Conservation (phyloP, 495 filamentous ascomycete species). For the Xylaria longipes region DNA sequence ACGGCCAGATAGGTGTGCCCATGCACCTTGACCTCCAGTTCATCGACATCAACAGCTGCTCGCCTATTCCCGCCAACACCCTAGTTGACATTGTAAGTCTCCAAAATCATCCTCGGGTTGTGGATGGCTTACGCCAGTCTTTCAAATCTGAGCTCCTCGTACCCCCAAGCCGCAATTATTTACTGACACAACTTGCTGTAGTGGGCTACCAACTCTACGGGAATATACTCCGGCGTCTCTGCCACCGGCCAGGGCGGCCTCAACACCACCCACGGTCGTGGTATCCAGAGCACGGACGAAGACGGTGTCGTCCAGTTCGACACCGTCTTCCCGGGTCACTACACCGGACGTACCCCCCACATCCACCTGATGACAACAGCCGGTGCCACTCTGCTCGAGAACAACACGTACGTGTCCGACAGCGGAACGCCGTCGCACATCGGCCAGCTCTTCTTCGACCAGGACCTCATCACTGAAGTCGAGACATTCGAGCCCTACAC, state of each 20-base stretch:
- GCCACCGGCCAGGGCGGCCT: constrained; percentile 44
- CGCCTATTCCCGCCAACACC: constrained; percentile 51
- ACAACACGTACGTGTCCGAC: constrained; percentile 51
- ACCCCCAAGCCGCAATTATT: not conserved
- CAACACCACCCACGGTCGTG: constrained; percentile 57
- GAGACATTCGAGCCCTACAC: constrained; percentile 46
- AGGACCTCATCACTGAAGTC: constrained; percentile 41
- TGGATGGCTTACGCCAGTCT: not conserved
- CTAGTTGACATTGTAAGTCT: constrained; percentile 60
- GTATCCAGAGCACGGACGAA: constrained; percentile 53
- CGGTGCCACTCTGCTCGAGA: constrained; percentile 40
- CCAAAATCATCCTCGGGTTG: not conserved
- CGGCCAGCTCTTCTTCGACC: constrained; percentile 62
- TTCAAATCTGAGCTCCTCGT: not conserved
- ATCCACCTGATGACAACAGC: constrained; percentile 44
- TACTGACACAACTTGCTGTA: not conserved
- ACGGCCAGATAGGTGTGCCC: constrained; percentile 54
- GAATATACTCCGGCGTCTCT: constrained; percentile 53
- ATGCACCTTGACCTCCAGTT: constrained; percentile 62
- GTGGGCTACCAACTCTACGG: constrained; percentile 58
- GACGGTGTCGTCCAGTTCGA: constrained; percentile 58
- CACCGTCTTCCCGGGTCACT: constrained; percentile 61
- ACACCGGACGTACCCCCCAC: constrained; percentile 57
- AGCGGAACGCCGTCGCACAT: constrained; percentile 59
- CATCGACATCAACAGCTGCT: constrained; percentile 59